Base-by-base conservation (phyloP, 495 filamentous ascomycete species). In the Schizothecium vesticola region DNA sequence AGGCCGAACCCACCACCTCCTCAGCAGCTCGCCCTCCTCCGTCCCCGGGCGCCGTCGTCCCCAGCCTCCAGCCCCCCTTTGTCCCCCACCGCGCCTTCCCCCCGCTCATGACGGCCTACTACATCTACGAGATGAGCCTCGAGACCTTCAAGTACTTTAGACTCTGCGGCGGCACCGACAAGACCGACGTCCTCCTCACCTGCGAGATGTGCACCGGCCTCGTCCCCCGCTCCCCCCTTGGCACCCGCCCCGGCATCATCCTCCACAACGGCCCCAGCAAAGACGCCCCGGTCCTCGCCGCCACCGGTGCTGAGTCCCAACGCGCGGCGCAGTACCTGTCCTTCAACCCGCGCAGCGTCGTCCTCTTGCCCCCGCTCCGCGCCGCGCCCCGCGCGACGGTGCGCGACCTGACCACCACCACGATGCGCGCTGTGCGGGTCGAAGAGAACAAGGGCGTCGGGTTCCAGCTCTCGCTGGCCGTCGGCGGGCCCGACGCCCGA, bases 401-500 rank as follows among this genome's bases (percentile, higher is more conserved):
- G 4, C 25, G 60, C 6, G 59, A 68, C 13, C 2, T 64, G 56
- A 61, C 60, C 55, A 62, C 59, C 12, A 61, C 64, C 61, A 10
- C 51, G 31, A 43, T 69, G 28, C 55, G 29, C 22, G 55, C 61
- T 11, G 25, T 51, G 3, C 51, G 22, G 21, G 28, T 26, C 0
- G 25, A 24, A 11, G 63, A 22, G 55, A 28, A 51, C 23, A 19
- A 33, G 3, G 60, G 59, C 10, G 68, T 70, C 8, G 51, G 56
- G 26, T 69, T 69, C n/a, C 21, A 29, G 59, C 64, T 61, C 19
- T 56, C 55, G 21, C 28, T 69, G 16, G 67, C 64, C 55, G 67
- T 69, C 22, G 61, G 67, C 8, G 25, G 16, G 4, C n/a, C n/a
- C n/a, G 55, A 68, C 26, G 36, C 19, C 16, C 29, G 57, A 56